Evolutionary conservation across 129 eudicot species (phyloP).

Genomic region (Arctium lappa): DNA sequence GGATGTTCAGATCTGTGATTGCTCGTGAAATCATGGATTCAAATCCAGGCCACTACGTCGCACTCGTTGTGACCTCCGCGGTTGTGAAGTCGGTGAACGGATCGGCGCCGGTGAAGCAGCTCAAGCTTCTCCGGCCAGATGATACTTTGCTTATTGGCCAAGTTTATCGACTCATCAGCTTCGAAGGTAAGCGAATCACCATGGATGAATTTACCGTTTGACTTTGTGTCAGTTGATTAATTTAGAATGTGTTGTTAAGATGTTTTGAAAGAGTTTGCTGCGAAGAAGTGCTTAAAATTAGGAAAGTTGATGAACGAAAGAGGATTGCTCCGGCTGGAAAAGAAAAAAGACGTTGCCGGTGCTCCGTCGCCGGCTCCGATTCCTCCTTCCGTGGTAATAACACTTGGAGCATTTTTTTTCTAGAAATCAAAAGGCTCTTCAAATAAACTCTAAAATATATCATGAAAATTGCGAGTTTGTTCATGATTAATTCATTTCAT

Average conservation of each 20-base stretch:
- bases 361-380: neutral
- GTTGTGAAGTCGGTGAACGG: constrained; percentile 25
- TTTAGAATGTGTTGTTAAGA: constrained; percentile 10
- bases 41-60: constrained; percentile 58
- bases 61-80: constrained; percentile 18
- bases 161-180: constrained; percentile 56
- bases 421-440: too few relatives aligned
- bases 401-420: neutral
- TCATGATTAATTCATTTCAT: neutral
- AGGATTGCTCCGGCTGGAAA: constrained; percentile 27
- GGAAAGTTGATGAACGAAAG: constrained; percentile 43
- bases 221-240: too few relatives aligned
- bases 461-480: neutral
- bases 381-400: constrained; percentile 20
- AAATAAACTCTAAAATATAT: too few relatives aligned
- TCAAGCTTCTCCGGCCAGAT: constrained; percentile 57
- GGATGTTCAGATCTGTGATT: constrained; percentile 44
- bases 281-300: constrained; percentile 45
- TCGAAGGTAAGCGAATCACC: constrained; percentile 40
- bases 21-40: constrained; percentile 53
- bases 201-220: neutral
- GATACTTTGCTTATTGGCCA: constrained; percentile 56
- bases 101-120: constrained; percentile 38
- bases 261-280: constrained; percentile 46
- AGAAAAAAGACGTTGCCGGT: neutral